phyloP scores from a whole-genome alignment of 768 basidiomycete genomes.

The Serendipita sp. region DNA sequence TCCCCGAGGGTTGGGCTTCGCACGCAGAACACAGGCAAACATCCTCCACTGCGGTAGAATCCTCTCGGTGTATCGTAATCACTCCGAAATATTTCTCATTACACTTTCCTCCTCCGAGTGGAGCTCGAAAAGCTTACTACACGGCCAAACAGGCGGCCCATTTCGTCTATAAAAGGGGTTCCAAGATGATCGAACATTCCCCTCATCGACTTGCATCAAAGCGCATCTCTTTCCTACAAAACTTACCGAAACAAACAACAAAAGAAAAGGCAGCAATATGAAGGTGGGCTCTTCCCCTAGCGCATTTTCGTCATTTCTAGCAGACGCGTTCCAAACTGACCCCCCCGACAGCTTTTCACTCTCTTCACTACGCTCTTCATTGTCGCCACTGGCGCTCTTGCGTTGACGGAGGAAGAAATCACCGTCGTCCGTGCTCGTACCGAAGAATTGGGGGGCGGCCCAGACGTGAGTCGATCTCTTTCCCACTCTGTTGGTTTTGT shows the following conservation, averaged over 20 bases:
- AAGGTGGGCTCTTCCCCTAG: not conserved
- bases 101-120: not conserved
- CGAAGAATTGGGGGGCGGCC: not conserved
- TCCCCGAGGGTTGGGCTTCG: too few species aligned
- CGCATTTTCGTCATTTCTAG: not conserved
- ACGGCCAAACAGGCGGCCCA: not conserved
- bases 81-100: not conserved
- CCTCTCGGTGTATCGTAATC: not conserved
- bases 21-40: too few species aligned
- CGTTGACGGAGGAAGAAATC: not conserved
- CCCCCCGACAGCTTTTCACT: not conserved
- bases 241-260: too few species aligned
- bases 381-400: not conserved
- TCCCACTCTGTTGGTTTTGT: not conserved
- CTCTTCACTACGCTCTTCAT: not conserved
- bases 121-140: not conserved
- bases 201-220: not conserved
- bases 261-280: too few species aligned
- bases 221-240: not conserved
- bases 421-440: not conserved
- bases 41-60: not conserved
- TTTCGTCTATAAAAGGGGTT: not conserved
- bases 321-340: too few species aligned
- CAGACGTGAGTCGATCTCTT: not conserved
- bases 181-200: not conserved